Evolutionary conservation across 257 asterid genomes (phyloP), one percentile per base, ranked within the genome.

Genomic region (Solanum megistacrolobum): DNA sequence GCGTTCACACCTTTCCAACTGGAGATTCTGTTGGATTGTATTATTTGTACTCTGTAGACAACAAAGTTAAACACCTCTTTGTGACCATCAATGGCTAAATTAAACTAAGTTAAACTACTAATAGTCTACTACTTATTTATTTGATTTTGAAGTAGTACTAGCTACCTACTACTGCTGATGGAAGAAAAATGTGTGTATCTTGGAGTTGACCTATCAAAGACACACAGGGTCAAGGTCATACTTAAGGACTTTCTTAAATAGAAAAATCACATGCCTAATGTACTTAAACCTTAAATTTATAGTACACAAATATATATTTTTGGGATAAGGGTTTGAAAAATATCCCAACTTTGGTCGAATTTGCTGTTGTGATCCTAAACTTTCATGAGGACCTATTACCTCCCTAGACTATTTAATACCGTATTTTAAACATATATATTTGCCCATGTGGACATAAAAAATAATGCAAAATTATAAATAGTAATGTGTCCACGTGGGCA

Each of bases 1-100:
- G 46, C 87, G 41, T 85, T 74, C 31, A 65, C 20, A 55, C 25
- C 90, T 91, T 91, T 90, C 73, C 92, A 87, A 86, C 90, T 83
- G 68, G 84, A 85, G 87, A 88, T 83, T 83, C 88, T 69, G 75
- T 62, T 55, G 29, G 83, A 35, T 35, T 73, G 14, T 41, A 87
- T 88, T 32, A 69, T 83, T 87, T 84, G 89, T 83, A 68, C 85
- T 68, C 83, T 81, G 76, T 32, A 41, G 79, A 86, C 73, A 29
- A 52, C 60, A 35, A 75, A n/a, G 52, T 36, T 75, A 75, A 75
- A 36, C 83, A 75, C 31, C 83, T 75, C 83, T 75, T 35, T 75
- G 83, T 6, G 6, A 36, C 32, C n/a, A 23, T 27, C 20, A 75
- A 3, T 16, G 32, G 83, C 83, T 75, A 75, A 74, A 21, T 14